Evolutionary conservation across 129 eudicot species (phyloP).

Genomic region (Pulicaria dysenterica): DNA sequence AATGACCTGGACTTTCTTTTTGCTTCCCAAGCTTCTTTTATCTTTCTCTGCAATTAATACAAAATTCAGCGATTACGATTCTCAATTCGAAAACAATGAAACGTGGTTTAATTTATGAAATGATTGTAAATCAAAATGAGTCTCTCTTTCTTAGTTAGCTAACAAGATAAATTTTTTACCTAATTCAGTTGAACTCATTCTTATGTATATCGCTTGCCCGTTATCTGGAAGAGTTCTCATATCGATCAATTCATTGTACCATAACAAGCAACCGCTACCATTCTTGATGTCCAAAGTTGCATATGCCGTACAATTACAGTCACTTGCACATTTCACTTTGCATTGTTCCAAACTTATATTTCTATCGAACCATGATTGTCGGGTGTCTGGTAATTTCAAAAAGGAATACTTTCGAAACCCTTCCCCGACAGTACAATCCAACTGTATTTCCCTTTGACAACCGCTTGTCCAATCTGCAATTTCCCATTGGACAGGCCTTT

Average conservation of each 20-base stretch:
- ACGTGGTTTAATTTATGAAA: not conserved
- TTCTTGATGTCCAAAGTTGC: slow-evolving; percentile 33
- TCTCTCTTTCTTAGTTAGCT: not conserved
- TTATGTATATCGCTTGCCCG: slow-evolving; percentile 20
- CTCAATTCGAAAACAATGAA: not conserved
- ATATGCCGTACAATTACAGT: slow-evolving; percentile 57
- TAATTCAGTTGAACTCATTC: slow-evolving; percentile 30
- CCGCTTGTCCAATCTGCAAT: slow-evolving; percentile 52
- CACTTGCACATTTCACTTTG: slow-evolving; percentile 36
- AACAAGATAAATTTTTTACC: slow-evolving; percentile 18
- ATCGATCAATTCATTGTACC: slow-evolving; percentile 47
- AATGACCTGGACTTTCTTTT: not conserved
- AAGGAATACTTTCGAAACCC: slow-evolving; percentile 33
- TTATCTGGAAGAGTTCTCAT: slow-evolving; percentile 20
- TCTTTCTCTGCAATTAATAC: slow-evolving; percentile 6
- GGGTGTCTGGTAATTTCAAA: slow-evolving; percentile 48
- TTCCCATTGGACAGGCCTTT: slow-evolving; percentile 33
- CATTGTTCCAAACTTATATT: slow-evolving; percentile 41
- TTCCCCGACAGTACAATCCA: slow-evolving; percentile 39
- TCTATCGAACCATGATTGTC: slow-evolving; percentile 21
- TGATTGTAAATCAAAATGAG: not conserved
- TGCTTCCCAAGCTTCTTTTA: not conserved
- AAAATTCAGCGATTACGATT: not conserved
- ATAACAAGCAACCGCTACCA: slow-evolving; percentile 52
- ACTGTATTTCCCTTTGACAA: slow-evolving; percentile 31